Base-by-base conservation (phyloP, 805 yeast species). In the Lipomyces mesembrius region DNA sequence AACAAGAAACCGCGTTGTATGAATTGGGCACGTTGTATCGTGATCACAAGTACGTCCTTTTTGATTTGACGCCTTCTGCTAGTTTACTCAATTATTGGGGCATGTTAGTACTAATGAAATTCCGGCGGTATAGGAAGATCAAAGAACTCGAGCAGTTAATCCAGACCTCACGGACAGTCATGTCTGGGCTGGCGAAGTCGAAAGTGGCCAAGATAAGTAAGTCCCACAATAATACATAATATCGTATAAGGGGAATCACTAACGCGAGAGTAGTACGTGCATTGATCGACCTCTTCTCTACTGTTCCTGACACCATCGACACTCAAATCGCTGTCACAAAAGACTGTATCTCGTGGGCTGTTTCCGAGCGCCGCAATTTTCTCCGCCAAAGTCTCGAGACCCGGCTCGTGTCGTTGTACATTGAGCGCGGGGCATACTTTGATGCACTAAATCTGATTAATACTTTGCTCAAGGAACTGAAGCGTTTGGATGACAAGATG, bases 401-500 rank as follows among this genome's bases (percentile, higher is more conserved):
- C 75, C 88, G 95, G 75, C 84, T 94, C 66, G 88, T 97, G 3
- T 86, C 89, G 5, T 82, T 91, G 72, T 88, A 88, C 74, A 90
- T 88, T 75, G 84, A 86, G 66, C 88, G 88, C 75, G 83, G 83
- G 64, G 80, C 82, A 27, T 90, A 86, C 78, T 86, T 86, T 69
- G 90, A 87, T 58, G 88, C 97, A 3, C 80, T 95, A 59, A 82
- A 84, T 60, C 84, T 92, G 68, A 90, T 93, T 70, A 86, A 87
- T 68, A 83, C 83, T 17, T 83, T 95, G 73, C 83, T 94, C 72
- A 83, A 84, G 71, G 98, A 95, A 78, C 91, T 94, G 78, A 95
- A 94, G 80, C 90, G 91, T 76, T 83, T 95, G 72, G 99, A 95
- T 78, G 99, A 95, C 79, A 95, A 95, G 79, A 88, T 95, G 61